Conservation (phyloP, 108 stramenopile species). For the Pseudonitzschia multiseries region DNA sequence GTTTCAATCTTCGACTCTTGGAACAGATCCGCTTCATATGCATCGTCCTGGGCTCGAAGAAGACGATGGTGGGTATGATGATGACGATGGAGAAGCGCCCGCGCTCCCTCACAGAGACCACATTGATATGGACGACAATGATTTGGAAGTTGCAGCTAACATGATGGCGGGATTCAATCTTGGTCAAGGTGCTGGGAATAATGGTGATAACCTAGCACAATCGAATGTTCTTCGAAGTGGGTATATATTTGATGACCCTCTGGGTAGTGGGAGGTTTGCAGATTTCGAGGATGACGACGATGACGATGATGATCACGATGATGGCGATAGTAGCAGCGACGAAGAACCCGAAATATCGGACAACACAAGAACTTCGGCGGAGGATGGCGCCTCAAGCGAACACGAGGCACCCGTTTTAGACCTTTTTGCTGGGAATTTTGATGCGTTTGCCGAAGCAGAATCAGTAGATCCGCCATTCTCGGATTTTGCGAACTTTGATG, state of each 20-base stretch:
- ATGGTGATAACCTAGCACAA: conserved; percentile 30
- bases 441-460: conserved; percentile 17
- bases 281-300: conserved; percentile 34
- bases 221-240: conserved; percentile 31
- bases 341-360: conserved; percentile 24
- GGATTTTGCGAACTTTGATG: conserved; percentile 73
- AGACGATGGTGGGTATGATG: conserved; percentile 45
- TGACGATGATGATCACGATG: conserved; percentile 31
- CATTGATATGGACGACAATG: conserved; percentile 88
- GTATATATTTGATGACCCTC: conserved; percentile 77
- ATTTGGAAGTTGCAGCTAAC: conserved; percentile 85
- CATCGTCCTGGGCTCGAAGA: conserved; percentile 56
- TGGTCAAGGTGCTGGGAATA: conserved; percentile 17
- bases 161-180: conserved; percentile 84
- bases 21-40: conserved; percentile 39
- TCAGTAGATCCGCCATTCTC: conserved; percentile 27
- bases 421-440: conserved; percentile 80
- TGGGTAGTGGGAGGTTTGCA: conserved; percentile 44
- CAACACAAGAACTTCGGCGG: conserved; percentile 8
- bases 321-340: conserved; percentile 21
- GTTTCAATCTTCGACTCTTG: conserved; percentile 28
- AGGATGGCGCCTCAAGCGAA: conserved; percentile 16
- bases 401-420: conserved; percentile 61
- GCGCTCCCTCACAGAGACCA: conserved; percentile 53
- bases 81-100: conserved; percentile 34